phyloP scores from a whole-genome alignment of 192 early-diverging fungal species.

The Coemansia sp. region DNA sequence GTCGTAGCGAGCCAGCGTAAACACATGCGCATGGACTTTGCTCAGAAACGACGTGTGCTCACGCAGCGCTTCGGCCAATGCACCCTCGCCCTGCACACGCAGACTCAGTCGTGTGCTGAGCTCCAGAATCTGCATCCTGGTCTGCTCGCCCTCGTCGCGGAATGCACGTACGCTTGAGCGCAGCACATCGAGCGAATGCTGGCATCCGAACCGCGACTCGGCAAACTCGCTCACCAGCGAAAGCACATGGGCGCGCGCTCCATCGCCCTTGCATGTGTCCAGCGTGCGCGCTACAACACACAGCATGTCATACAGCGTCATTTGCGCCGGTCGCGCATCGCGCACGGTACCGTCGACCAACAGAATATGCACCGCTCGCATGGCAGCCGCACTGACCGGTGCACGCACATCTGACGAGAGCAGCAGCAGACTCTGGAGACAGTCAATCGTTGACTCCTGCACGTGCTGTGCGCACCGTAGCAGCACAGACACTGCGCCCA shows the following conservation, averaged over 20 bases:
- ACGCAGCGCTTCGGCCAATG: slow-evolving; percentile 11
- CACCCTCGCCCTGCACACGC: background rate
- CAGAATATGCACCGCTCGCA: slow-evolving; percentile 34
- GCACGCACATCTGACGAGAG: slow-evolving; percentile 27
- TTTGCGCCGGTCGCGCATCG: slow-evolving; percentile 31
- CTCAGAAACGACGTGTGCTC: slow-evolving; percentile 12
- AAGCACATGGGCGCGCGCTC: slow-evolving; percentile 81
- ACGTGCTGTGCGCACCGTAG: slow-evolving; percentile 44
- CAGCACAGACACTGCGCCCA: slow-evolving; percentile 34
- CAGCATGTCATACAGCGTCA: slow-evolving; percentile 51
- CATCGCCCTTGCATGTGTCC: slow-evolving; percentile 18
- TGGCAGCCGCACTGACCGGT: slow-evolving; percentile 19
- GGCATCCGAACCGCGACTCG: slow-evolving; percentile 56
- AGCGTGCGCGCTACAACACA: slow-evolving; percentile 32
- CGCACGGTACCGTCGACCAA: slow-evolving; percentile 46
- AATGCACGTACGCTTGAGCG: slow-evolving; percentile 66
- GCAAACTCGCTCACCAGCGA: slow-evolving; percentile 86
- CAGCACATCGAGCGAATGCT: slow-evolving; percentile 78
- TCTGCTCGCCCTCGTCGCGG: slow-evolving; percentile 58
- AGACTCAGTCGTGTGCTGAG: slow-evolving; percentile 58
- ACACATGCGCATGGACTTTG: slow-evolving; percentile 69
- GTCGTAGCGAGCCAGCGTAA: slow-evolving; percentile 90
- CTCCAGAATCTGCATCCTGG: slow-evolving; percentile 82
- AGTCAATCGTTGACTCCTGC: slow-evolving; percentile 52
- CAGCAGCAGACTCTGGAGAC: slow-evolving; percentile 43